These are phyloP conservation scores for Rosellinia necatrix DNA, from an alignment of 2,329 filamentous ascomycete genomes.

Conservation along the genomic window DNA sequence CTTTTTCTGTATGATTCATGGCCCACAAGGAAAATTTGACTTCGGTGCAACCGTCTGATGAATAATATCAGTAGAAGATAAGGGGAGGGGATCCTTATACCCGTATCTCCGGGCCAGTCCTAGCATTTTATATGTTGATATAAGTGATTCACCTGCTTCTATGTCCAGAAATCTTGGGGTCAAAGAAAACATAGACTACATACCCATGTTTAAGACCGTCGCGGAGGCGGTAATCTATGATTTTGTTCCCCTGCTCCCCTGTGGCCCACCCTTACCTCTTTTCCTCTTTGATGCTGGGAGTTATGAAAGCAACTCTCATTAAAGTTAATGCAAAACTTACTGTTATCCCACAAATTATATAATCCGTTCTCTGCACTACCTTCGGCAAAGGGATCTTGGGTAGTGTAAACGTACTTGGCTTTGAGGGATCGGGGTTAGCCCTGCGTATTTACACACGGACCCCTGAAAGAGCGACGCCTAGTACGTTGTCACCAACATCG, in stretches of 20 bases:
- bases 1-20: conserved; percentile 12
- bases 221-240: not conserved
- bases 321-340: not conserved
- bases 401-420: no score
- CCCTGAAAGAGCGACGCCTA: no score
- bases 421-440: no score
- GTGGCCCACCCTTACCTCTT: not conserved
- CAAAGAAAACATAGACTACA: no score
- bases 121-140: not conserved
- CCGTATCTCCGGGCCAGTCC: conserved; percentile 15
- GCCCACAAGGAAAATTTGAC: conserved; percentile 4
- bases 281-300: no score
- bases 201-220: not conserved
- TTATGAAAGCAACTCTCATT: no score
- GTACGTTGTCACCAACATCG: not conserved
- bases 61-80: conserved; percentile 19
- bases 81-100: conserved; percentile 9
- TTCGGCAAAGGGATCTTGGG: no score
- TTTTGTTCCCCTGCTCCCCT: not conserved
- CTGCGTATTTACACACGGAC: no score
- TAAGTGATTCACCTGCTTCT: no score
- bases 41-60: not conserved
- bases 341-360: not conserved
- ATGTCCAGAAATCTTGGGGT: no score
- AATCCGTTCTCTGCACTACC: no score